Percentiles rank a stretch among this genome's conserved stretches.
Conservation (phyloP, 1,139 yeast genomes). For the Pneumocystis wakefieldiae region DNA sequence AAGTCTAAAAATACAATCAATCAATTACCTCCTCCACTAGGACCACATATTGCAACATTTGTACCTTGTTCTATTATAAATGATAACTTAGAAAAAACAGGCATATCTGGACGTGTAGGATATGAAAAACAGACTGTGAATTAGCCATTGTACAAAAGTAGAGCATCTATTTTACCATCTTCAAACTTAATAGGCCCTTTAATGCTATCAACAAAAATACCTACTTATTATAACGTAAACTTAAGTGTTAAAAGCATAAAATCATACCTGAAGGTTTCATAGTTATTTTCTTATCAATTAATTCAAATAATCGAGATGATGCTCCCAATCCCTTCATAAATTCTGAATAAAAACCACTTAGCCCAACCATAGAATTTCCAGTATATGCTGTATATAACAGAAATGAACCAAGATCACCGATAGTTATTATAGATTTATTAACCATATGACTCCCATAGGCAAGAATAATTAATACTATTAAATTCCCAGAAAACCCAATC, state of each 20-base stretch:
- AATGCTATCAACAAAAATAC: conserved; percentile 24
- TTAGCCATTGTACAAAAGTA: background rate
- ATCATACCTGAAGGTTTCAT: conserved; percentile 41
- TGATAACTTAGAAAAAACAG: conserved; percentile 49
- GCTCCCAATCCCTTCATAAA: conserved; percentile 96
- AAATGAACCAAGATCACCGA: conserved; percentile 84
- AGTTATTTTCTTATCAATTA: conserved; percentile 58
- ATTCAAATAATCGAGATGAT: conserved; percentile 78
- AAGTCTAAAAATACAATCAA: conserved; percentile 34
- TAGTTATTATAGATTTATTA: conserved; percentile 49
- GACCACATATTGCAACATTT: conserved; percentile 88
- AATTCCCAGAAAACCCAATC: conserved; percentile 70
- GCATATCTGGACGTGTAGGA: conserved; percentile 70
- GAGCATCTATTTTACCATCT: conserved; percentile 19
- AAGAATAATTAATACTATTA: conserved; percentile 58
- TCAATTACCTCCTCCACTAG: conserved; percentile 91
- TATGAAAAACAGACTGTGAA: conserved; percentile 49
- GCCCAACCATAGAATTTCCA: conserved; percentile 76
- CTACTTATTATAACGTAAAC: conserved; percentile 5
- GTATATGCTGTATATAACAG: conserved; percentile 90
- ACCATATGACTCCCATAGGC: conserved; percentile 74
- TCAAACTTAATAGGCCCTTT: conserved; percentile 44
- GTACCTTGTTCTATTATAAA: conserved; percentile 67
- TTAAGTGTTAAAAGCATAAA: conserved; percentile 7
- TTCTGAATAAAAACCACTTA: conserved; percentile 82